Conservation (phyloP, 192 early-diverging fungal species). For the Coemansia sp. region DNA sequence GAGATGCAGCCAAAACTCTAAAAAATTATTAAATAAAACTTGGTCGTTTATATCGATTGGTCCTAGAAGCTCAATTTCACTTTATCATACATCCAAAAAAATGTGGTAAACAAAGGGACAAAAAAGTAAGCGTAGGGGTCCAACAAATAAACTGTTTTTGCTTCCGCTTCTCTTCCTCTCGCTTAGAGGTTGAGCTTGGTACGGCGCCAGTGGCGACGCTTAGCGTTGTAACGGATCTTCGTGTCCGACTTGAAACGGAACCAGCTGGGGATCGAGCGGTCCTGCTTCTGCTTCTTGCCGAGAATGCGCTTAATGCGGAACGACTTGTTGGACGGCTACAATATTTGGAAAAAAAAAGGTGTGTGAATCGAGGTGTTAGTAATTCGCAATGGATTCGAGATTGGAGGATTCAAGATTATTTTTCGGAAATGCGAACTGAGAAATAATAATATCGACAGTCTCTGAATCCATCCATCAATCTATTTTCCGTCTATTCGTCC, state of each 20-base stretch:
- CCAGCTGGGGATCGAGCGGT: constrained; percentile 98
- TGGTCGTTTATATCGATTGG: too few species aligned
- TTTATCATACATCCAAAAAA: background rate
- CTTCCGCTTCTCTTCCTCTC: background rate
- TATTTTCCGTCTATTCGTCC: background rate
- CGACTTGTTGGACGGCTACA: constrained; percentile 96
- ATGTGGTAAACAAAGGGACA: background rate
- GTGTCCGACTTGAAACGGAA: constrained; percentile 94
- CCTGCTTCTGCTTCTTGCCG: constrained; percentile 99
- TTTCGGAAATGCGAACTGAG: background rate
- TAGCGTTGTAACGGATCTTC: constrained; percentile 98
- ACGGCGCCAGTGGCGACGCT: constrained; percentile 99
- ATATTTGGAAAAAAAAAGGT: background rate
- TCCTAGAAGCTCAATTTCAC: background rate
- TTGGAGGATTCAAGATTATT: background rate
- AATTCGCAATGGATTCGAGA: background rate
- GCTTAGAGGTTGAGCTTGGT: constrained; percentile 97
- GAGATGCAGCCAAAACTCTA: constrained; percentile 40
- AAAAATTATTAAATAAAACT: background rate
- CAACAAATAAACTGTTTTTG: background rate
- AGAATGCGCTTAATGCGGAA: constrained; percentile 97
- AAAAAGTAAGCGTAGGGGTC: background rate
- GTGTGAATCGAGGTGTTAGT: background rate
- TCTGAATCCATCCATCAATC: constrained; percentile 19
- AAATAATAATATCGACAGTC: background rate